phyloP scores from a whole-genome alignment of 179 eudicot species.

The Heliamphora pulchella region DNA sequence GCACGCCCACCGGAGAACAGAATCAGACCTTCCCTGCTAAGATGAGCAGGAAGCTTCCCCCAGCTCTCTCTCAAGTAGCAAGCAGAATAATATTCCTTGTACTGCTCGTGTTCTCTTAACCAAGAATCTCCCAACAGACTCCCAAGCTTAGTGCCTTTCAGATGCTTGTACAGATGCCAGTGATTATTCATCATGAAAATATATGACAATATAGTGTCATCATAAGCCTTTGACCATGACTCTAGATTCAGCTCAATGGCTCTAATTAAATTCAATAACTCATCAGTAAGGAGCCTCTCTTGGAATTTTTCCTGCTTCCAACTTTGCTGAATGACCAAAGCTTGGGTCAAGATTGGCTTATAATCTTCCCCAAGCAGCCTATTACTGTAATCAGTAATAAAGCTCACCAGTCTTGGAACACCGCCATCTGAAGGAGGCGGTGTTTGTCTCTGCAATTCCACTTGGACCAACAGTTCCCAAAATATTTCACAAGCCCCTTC shows the following conservation, averaged over 20 bases:
- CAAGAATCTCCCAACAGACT: conserved; percentile 67
- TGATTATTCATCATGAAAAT: conserved; percentile 95
- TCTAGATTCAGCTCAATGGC: conserved; percentile 80
- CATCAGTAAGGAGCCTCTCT: conserved; percentile 71
- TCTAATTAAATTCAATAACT: conserved; percentile 60
- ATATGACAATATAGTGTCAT: conserved; percentile 42
- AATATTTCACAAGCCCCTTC: conserved; percentile 91
- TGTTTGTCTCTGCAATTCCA: conserved; percentile 85
- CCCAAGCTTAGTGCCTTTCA: conserved; percentile 86
- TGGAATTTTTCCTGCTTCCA: conserved; percentile 96
- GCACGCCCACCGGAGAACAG: conserved; percentile 95
- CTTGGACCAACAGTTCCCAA: conserved; percentile 91
- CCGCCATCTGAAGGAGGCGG: conserved; percentile 86
- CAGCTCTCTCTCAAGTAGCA: conserved; percentile 75
- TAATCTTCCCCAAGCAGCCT: conserved; percentile 84
- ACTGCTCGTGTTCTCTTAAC: conserved; percentile 79
- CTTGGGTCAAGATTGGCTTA: conserved; percentile 81
- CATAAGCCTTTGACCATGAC: conserved; percentile 79
- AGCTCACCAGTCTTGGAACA: conserved; percentile 78
- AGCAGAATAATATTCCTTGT: conserved; percentile 56
- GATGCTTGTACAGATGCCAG: conserved; percentile 79
- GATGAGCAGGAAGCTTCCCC: conserved; percentile 76
- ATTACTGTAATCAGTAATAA: conserved; percentile 84
- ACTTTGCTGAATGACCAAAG: conserved; percentile 83
- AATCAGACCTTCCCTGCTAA: conserved; percentile 92